These are phyloP conservation scores for Polytolypa hystricis DNA, from an alignment of 2,329 filamentous ascomycete species.

Conservation along the genomic window DNA sequence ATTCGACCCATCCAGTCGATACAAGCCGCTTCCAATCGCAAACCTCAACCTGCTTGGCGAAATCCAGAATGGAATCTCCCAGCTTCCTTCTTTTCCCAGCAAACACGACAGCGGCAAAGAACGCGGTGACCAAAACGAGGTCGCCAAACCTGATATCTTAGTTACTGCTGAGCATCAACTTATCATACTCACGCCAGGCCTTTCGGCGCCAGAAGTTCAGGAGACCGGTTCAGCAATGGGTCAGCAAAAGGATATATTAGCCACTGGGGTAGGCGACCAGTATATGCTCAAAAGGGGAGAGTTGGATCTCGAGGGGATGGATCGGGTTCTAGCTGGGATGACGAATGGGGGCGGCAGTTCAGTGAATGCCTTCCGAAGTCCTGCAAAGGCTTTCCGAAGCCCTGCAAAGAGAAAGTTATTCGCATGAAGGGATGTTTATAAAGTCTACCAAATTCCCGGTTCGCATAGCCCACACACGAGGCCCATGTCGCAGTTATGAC, in stretches of 20 bases:
- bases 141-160: slow-evolving; percentile 22
- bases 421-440: too few relatives aligned
- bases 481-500: too few relatives aligned
- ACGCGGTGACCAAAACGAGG: slow-evolving; percentile 13
- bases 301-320: slow-evolving; percentile 38
- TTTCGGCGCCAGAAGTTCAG: slow-evolving; percentile 15
- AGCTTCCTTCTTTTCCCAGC: too few relatives aligned
- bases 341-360: slow-evolving; percentile 16
- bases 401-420: slow-evolving; percentile 20
- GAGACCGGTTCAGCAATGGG: slow-evolving; percentile 10
- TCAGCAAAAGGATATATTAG: slow-evolving; percentile 4
- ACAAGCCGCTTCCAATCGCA: slow-evolving; percentile 27
- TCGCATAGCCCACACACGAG: too few relatives aligned
- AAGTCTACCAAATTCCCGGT: too few relatives aligned
- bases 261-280: slow-evolving; percentile 23
- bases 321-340: slow-evolving; percentile 35
- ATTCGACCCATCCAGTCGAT: slow-evolving; percentile 29
- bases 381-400: slow-evolving; percentile 22
- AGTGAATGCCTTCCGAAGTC: slow-evolving; percentile 3
- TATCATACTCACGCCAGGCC: slow-evolving; percentile 24
- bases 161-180: slow-evolving; percentile 32
- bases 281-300: slow-evolving; percentile 31
- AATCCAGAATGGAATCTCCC: slow-evolving; percentile 26
- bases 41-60: slow-evolving; percentile 32
- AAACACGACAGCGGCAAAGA: slow-evolving; percentile 17